Conservation (phyloP, 805 yeast genomes). For the Tetrapisispora namnaoensis region DNA sequence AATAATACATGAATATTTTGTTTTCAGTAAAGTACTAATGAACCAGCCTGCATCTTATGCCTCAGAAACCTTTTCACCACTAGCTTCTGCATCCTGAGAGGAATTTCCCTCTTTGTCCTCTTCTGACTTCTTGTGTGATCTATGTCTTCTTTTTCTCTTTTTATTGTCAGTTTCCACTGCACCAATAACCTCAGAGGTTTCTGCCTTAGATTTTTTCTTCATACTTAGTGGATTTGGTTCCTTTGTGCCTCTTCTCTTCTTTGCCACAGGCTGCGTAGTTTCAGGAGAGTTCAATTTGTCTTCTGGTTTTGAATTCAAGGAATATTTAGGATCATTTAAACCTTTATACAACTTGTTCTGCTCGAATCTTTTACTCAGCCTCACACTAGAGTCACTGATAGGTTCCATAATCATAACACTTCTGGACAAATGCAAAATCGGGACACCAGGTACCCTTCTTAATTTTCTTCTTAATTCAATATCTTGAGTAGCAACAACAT, state of each 20-base stretch:
- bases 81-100: not conserved
- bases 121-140: not conserved
- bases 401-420: conserved; percentile 97
- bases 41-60: not conserved
- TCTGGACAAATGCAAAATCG: conserved; percentile 75
- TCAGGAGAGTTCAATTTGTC: conserved; percentile 16
- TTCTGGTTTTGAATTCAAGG: conserved; percentile 33
- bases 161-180: not conserved
- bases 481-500: conserved; percentile 79
- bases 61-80: not conserved
- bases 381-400: conserved; percentile 58
- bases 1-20: not conserved
- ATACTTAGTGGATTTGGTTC: conserved; percentile 88
- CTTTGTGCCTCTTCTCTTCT: conserved; percentile 54
- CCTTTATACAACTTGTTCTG: conserved; percentile 63
- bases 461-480: conserved; percentile 55
- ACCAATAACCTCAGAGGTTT: not conserved
- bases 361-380: conserved; percentile 45
- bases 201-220: conserved; percentile 44
- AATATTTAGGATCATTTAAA: conserved; percentile 51
- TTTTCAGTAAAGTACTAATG: not conserved
- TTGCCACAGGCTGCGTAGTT: conserved; percentile 46
- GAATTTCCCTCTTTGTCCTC: not conserved
- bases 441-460: conserved; percentile 80
- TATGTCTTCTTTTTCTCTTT: conserved; percentile 2